A percentile compares a stretch with the other conserved stretches of the same genome.
Evolutionary conservation across 2,329 filamentous ascomycete genomes (phyloP).

Genomic region (Rhynchosporium secalis): DNA sequence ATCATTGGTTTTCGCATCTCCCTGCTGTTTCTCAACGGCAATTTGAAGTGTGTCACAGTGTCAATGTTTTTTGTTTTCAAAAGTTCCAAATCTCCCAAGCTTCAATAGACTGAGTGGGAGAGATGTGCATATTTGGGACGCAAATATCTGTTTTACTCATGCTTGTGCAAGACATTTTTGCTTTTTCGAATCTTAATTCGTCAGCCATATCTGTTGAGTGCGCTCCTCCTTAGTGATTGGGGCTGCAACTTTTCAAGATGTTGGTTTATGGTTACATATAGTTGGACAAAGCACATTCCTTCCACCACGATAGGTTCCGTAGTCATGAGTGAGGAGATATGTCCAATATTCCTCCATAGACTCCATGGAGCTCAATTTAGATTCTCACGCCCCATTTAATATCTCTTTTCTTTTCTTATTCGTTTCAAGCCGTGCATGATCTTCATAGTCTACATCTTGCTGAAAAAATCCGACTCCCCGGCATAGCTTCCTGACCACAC

Average conservation of each 20-base stretch:
- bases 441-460: neutral
- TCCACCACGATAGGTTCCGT: neutral
- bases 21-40: too few relatives aligned
- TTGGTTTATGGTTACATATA: neutral
- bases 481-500: neutral
- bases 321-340: slow-evolving; percentile 3
- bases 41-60: neutral
- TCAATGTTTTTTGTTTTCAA: neutral
- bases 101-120: neutral
- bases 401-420: neutral
- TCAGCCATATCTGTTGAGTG: neutral
- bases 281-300: slow-evolving; percentile 5
- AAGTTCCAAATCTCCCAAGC: neutral
- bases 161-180: slow-evolving; percentile 1
- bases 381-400: neutral
- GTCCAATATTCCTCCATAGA: neutral
- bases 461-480: neutral
- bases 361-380: neutral
- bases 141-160: slow-evolving; percentile 2
- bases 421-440: neutral
- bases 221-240: neutral
- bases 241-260: neutral
- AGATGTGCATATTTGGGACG: neutral
- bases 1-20: too few relatives aligned
- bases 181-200: slow-evolving; percentile 1